phyloP scores from a whole-genome alignment of 164 flowering plant species.

The Taxillus chinensis region DNA sequence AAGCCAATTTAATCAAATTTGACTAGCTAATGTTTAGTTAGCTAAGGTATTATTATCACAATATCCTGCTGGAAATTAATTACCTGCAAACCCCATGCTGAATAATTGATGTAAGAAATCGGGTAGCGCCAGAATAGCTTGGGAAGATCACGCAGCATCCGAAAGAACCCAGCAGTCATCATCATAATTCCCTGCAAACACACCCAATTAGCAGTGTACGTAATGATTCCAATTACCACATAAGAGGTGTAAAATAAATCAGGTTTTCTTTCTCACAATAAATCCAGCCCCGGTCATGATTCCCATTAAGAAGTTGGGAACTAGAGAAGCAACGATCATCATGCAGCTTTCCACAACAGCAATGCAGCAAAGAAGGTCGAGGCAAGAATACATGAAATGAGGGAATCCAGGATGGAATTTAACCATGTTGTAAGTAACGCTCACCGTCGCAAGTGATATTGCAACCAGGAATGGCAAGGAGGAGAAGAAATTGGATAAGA shows the following conservation, averaged over 20 bases:
- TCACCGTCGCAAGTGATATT: conserved; percentile 22
- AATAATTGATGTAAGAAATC: not conserved
- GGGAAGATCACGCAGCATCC: not conserved
- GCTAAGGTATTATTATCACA: too few species aligned
- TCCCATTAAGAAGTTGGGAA: conserved; percentile 64
- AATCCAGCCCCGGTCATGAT: conserved; percentile 33
- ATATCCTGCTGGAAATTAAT: not conserved
- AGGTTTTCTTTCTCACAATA: conserved; percentile 17
- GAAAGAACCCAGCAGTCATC: not conserved
- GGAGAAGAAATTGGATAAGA: conserved; percentile 47
- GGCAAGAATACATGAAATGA: conserved; percentile 24
- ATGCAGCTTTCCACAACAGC: conserved; percentile 53
- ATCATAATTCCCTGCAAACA: not conserved
- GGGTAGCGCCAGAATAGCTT: conserved; percentile 1
- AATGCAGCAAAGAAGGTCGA: conserved; percentile 34
- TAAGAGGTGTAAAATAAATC: too few species aligned
- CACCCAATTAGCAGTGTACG: too few species aligned
- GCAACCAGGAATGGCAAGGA: conserved; percentile 45
- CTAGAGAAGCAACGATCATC: conserved; percentile 68
- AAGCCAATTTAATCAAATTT: too few species aligned
- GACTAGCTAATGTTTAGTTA: too few species aligned
- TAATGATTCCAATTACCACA: too few species aligned
- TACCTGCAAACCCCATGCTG: not conserved
- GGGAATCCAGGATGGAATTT: conserved; percentile 32
- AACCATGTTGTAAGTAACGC: conserved; percentile 40